Base-by-base conservation (phyloP, 2,329 filamentous ascomycete genomes). In the Thielaviopsis ethacetica region DNA sequence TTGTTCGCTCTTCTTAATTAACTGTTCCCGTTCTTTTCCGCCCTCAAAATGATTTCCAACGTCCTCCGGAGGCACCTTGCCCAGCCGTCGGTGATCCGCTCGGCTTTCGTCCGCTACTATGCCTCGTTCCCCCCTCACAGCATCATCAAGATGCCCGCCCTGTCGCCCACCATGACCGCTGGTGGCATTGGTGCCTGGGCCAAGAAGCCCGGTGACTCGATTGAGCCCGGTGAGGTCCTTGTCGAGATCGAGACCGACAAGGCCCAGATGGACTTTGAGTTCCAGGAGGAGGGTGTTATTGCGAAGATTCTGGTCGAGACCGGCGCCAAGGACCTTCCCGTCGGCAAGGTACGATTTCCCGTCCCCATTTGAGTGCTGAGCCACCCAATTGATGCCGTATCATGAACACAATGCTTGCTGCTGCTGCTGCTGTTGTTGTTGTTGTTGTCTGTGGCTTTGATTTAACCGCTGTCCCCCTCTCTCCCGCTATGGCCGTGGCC, bases 251-350 rank as follows among this genome's bases (percentile, higher is more conserved):
- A 98, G 81, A 98, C 93, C 67, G 93, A 98, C 76, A 98, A 98
- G 81, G 93, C 93, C 64, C 93, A 97, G 78, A 98, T 98, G 93
- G 93, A 98, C 78, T 97, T 98, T 72, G 93, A 98, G 75, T 97
- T 95, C 75, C 93, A 98, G 75, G 93, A 98, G 69, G 93, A 97
- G 71, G 93, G 91, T 77, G 81, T 95, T 62, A 80, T 98, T 65
- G 91, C 93, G 68, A 95, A 95, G 81, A 81, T 97, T 64, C 78
- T 98, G 69, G 93, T 90, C 76, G 87, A 95, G 53, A 85, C 86
- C 62, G 94, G 94, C 65, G 86, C 85, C 73, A 98, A 97, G 79
- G 93, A 98, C 71, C 77, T 98, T 63, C 72, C 91, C 30, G 90
- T 98, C 67, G 93, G 93, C 72, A 93, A 86, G 74, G 93, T 98